Percentiles rank a stretch among this genome's conserved stretches.
Evolutionary conservation across 2,329 filamentous ascomycete species (phyloP).

Genomic region (Fusarium proliferatum): DNA sequence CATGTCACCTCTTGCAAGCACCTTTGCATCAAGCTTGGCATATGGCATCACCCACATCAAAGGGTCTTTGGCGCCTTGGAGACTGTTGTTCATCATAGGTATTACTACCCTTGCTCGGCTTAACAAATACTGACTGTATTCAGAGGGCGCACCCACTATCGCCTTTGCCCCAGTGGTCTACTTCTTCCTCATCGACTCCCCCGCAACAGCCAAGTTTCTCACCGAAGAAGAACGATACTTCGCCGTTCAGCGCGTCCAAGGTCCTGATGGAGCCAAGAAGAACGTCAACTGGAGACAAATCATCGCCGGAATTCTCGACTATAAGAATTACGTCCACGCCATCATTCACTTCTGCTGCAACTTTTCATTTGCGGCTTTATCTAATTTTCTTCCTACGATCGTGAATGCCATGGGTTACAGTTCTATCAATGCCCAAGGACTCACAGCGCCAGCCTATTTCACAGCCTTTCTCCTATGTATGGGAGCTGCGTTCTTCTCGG

Average conservation of each 20-base stretch:
- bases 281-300: conserved; percentile 27
- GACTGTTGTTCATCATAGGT: conserved; percentile 13
- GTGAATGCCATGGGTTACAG: conserved; percentile 14
- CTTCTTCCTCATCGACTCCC: conserved; percentile 34
- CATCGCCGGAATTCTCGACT: conserved; percentile 11
- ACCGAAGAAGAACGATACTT: conserved; percentile 6
- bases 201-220: conserved; percentile 16
- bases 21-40: conserved; percentile 24
- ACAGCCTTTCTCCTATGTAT: conserved; percentile 15
- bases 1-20: conserved; percentile 32
- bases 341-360: conserved; percentile 39
- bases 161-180: conserved; percentile 14
- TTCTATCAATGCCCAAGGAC: conserved; percentile 16
- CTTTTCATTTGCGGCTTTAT: conserved; percentile 29
- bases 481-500: conserved; percentile 19
- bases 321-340: conserved; percentile 30
- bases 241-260: conserved; percentile 7
- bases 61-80: conserved; percentile 20
- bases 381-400: conserved; percentile 35
- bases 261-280: not conserved
- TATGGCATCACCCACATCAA: conserved; percentile 28
- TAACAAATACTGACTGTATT: accelerated
- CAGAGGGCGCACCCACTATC: conserved; percentile 24
- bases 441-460: conserved; percentile 20
- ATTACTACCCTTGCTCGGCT: accelerated